Evolutionary conservation across 495 filamentous ascomycete species (phyloP), one percentile per base, ranked within the genome.

Genomic region (Penicillium daleae): DNA sequence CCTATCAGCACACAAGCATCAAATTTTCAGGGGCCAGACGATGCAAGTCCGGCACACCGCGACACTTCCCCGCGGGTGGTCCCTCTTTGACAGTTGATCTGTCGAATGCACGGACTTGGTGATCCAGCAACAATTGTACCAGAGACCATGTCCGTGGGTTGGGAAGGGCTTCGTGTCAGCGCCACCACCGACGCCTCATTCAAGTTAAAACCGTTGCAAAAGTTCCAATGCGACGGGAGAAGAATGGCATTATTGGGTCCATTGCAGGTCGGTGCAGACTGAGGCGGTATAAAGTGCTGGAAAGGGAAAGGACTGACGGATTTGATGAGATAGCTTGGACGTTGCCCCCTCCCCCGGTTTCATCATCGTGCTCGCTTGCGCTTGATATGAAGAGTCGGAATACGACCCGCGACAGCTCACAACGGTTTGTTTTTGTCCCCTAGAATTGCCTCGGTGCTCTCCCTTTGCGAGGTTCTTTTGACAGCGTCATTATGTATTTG

Each of bases 61-160:
- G 27, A 33, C 27, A 40, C 37, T 57, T 42, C 21, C 21, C 55
- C 55, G 35, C 55, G 35, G 35, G 35, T 44, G 21, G 21, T 44
- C 37, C 55, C 22, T 44, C 37, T n/a, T 27, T 57, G 55, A 57
- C 55, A 44, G 22, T 57, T 57, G 55, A 57, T 33, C 22, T 44
- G 37, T 57, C 35, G 55, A 57, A 42, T 57, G 22, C 55, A 40
- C 55, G 35, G 33, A 15, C 35, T 7, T 2, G 2, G 13, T 44
- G 27, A 31, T 15, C 50, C 27, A 32, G 10, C 4, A 22, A 29
- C 50, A 33, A 53, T 19, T 32, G 24, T 53, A 31, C 50, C 50
- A 53, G 26, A 26, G 22, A 29, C 26, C 26, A 32, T 51, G 15
- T 22, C 49, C 8, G 24, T 27, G 49, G 21, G 5, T n/a, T 31